phyloP scores from a whole-genome alignment of 2,329 filamentous ascomycete species.

The Xylaria sp. region DNA sequence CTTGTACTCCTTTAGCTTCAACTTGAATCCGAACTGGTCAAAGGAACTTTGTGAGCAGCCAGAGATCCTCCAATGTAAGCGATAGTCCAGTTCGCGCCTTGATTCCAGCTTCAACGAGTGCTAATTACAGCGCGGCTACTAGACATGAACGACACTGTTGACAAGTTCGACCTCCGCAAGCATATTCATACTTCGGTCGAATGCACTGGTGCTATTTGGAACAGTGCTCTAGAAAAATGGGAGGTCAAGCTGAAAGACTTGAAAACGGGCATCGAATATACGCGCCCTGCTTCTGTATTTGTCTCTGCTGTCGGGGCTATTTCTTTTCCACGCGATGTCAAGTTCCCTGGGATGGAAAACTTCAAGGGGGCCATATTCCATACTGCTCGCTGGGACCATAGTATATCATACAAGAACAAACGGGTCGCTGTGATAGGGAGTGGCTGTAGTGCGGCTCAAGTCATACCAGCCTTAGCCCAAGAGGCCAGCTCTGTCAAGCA shows the following conservation, averaged over 20 bases:
- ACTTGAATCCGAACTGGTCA: conserved; percentile 4
- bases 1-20: conserved; percentile 1
- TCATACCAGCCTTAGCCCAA: conserved; percentile 50
- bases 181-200: conserved; percentile 27
- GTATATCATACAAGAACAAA: conserved; percentile 45
- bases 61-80: conserved; percentile 8
- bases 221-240: conserved; percentile 38
- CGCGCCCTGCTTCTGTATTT: conserved; percentile 37
- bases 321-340: conserved; percentile 43
- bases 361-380: conserved; percentile 52
- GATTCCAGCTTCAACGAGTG: background rate
- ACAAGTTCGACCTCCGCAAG: conserved; percentile 33
- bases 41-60: conserved; percentile 9
- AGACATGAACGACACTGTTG: conserved; percentile 33
- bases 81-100: background rate
- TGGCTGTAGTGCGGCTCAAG: conserved; percentile 51
- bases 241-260: conserved; percentile 28
- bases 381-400: conserved; percentile 50
- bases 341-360: conserved; percentile 45
- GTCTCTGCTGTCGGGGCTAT: conserved; percentile 46
- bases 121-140: background rate
- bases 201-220: conserved; percentile 40
- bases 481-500: conserved; percentile 42
- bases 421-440: conserved; percentile 52
- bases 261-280: conserved; percentile 34